Evolutionary conservation across 306 rosid species (phyloP).

Genomic region (Castanea crenata): DNA sequence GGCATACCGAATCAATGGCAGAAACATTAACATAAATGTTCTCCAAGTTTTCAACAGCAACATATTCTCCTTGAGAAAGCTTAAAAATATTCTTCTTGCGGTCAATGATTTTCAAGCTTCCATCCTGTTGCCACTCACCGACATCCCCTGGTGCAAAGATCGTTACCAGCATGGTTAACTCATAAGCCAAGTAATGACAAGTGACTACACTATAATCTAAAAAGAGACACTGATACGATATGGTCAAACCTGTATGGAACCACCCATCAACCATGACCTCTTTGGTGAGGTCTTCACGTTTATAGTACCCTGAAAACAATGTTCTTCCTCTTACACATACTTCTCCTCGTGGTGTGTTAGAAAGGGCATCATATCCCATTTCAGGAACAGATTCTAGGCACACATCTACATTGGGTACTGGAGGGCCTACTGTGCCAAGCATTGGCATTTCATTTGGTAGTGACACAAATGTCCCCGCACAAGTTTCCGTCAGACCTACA

Average conservation of each 20-base stretch:
- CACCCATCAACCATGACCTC: conserved; percentile 86
- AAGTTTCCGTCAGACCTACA: conserved; percentile 94
- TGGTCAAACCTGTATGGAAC: conserved; percentile 87
- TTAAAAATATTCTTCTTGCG: conserved; percentile 97
- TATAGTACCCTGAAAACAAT: conserved; percentile 85
- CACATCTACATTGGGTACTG: conserved; percentile 88
- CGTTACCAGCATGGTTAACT: conserved; percentile 15
- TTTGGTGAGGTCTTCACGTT: conserved; percentile 89
- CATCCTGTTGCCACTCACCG: conserved; percentile 96
- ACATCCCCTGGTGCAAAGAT: conserved; percentile 70
- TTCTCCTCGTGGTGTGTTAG: conserved; percentile 81
- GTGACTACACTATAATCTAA: conserved; percentile 11
- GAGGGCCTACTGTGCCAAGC: conserved; percentile 99
- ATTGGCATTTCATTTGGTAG: conserved; percentile 72
- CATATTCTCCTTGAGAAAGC: conserved; percentile 99
- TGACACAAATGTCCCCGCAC: conserved; percentile 93
- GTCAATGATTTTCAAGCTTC: conserved; percentile 94
- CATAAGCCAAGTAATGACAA: neutral
- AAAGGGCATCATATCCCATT: conserved; percentile 87
- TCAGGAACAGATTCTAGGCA: conserved; percentile 95
- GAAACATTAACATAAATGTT: conserved; percentile 69
- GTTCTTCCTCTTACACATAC: conserved; percentile 76
- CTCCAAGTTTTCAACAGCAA: conserved; percentile 97
- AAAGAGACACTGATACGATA: conserved; percentile 12
- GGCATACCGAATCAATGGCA: conserved; percentile 69